Base-by-base conservation (phyloP, 1,284 basidiomycete species). In the Microbotryum saponariae region DNA sequence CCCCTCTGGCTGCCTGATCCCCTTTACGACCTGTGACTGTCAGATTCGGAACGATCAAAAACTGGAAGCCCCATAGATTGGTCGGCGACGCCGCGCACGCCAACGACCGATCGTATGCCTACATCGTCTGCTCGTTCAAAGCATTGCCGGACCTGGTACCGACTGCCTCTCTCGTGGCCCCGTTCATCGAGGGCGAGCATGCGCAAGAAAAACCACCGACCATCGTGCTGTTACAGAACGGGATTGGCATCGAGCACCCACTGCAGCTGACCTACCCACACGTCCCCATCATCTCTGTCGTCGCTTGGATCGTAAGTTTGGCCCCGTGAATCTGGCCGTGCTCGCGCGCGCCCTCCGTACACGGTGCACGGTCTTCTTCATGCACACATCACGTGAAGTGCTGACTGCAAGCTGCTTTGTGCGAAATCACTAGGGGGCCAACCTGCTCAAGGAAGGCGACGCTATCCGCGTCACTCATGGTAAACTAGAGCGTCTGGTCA, bases 221-320 rank as follows among this genome's bases (percentile, higher is more conserved):
- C 9, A 57, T 64, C 59, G 58, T 60, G 23, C 58, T 65, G 7
- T 52, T 67, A 51, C 66, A 67, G 66, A 79, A 79, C 65, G 78
- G 78, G 6, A 74, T 79, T 56, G 77, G 77, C 4, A 76, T 78
- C 49, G 75, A 78, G 58, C 72, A 74, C 57, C 76, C 74, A 46
- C 69, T 78, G 16, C 71, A 73, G 47, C 61, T 63, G 0, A 71
- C 72, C n/a, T 71, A 66, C 25, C 74, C 73, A 27, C 55, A 65
- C 4, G 67, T 69, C 20, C 69, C 72, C 33, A 73, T 79, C 64
- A 70, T 79, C 47, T 76, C 75, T 0, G 75, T 71, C 14, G 76
- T 77, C 64, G 76, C 76, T 14, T 79, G 78, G 78, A 74, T 77
- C 50, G 78, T 42, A 42, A 3, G 37, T 42, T 42, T 18, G 37